Evolutionary conservation across 23 red algal genomes (phyloP).

Genomic region (Gracilaria vermiculophylla): DNA sequence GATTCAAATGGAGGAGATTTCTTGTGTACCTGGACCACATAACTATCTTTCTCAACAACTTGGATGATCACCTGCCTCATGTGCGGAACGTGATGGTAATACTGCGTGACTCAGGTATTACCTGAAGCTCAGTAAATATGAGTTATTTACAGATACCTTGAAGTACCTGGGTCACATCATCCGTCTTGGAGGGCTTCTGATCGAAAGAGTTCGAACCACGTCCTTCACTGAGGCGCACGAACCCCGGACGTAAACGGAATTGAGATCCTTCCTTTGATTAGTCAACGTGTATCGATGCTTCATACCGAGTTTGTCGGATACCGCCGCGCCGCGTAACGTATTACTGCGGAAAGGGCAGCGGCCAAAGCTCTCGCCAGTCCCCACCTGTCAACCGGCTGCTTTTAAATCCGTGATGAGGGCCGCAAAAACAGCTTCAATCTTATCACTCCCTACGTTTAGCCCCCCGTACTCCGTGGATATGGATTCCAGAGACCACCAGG

Average conservation of each 20-base stretch:
- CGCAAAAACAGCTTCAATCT: neutral
- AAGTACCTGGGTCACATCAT: conserved; percentile 54
- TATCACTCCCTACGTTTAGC: neutral
- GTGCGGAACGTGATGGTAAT: conserved; percentile 12
- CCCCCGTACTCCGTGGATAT: conserved; percentile 24
- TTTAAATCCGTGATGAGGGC: neutral
- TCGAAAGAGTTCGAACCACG: neutral
- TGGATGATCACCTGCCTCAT: conserved; percentile 17
- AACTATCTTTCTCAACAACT: conserved; percentile 29
- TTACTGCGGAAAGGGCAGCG: neutral
- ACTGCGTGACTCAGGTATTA: conserved; percentile 21
- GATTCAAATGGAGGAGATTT: conserved; percentile 12
- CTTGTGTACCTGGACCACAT: conserved; percentile 54
- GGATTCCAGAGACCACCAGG: neutral
- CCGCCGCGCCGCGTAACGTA: neutral
- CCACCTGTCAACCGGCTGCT: neutral
- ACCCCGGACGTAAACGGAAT: conserved; percentile 14
- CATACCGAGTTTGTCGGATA: neutral
- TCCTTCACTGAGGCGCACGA: neutral
- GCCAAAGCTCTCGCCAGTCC: neutral
- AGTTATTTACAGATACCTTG: conserved; percentile 1
- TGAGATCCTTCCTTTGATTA: conserved; percentile 15
- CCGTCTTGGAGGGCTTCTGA: neutral
- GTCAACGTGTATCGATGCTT: conserved; percentile 16
- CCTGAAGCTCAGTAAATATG: conserved; percentile 51